Percentiles rank a stretch among this genome's conserved stretches.
These are phyloP conservation scores for Colletotrichum cordylinicola DNA, from an alignment of 2,329 filamentous ascomycete species.

Conservation along the genomic window DNA sequence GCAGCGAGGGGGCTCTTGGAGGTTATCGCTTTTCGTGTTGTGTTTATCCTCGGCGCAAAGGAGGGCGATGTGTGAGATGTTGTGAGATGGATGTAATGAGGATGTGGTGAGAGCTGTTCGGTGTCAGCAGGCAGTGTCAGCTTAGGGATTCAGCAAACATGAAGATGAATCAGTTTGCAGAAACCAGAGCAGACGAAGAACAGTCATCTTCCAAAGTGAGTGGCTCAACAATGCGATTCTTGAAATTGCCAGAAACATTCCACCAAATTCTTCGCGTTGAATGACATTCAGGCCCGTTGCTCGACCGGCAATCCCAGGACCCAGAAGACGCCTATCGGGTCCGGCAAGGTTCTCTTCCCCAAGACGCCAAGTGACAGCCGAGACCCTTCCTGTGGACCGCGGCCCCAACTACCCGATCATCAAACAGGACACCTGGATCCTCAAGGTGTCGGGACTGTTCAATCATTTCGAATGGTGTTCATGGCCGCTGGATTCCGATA, in stretches of 20 bases:
- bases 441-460: not conserved
- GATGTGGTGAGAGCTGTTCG: not conserved
- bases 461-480: not conserved
- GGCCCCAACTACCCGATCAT: not conserved
- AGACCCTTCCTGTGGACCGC: not conserved
- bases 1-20: not conserved
- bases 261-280: not conserved
- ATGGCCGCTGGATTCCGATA: not conserved
- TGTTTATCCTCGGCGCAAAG: not conserved
- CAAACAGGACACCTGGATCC: not conserved
- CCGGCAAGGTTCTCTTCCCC: not conserved
- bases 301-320: not conserved
- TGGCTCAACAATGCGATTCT: not conserved
- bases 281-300: not conserved
- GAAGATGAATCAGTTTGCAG: not conserved
- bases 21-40: not conserved
- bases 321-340: not conserved
- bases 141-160: not conserved
- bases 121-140: not conserved
- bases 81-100: too few relatives aligned
- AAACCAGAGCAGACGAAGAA: not conserved
- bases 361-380: not conserved
- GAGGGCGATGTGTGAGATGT: not conserved
- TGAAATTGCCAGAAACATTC: not conserved
- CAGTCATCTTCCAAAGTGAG: not conserved